Evolutionary conservation across 257 asterid species (phyloP).

Genomic region (Plantago ovata): DNA sequence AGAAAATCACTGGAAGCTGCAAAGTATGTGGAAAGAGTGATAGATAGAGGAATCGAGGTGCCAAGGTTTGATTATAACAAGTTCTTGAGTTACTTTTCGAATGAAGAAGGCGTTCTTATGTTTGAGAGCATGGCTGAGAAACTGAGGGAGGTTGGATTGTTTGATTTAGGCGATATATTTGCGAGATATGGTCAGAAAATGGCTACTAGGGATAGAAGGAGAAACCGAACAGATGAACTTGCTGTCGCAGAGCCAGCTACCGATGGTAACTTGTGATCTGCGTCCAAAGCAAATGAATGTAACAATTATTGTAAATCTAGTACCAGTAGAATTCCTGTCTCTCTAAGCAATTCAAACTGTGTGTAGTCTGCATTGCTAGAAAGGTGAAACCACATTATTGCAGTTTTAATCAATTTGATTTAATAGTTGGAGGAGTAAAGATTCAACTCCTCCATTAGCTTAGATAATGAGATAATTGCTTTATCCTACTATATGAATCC

Average conservation of each 20-base stretch:
- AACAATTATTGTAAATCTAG: too few relatives aligned
- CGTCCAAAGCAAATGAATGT: too few relatives aligned
- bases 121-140: conserved; percentile 72
- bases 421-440: too few relatives aligned
- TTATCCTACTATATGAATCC: too few relatives aligned
- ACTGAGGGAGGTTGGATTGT: conserved; percentile 78
- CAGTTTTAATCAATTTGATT: too few relatives aligned
- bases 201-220: conserved; percentile 89
- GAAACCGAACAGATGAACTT: conserved; percentile 33
- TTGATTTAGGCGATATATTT: conserved; percentile 84
- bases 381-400: too few relatives aligned
- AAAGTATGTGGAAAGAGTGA: conserved; percentile 77
- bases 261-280: conserved; percentile 3
- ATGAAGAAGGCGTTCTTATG: conserved; percentile 81
- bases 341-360: too few relatives aligned
- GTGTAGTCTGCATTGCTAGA: too few relatives aligned
- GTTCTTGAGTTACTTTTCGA: conserved; percentile 77
- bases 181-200: conserved; percentile 74
- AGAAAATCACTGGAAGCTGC: conserved; percentile 66
- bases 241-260: conserved; percentile 5
- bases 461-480: too few relatives aligned
- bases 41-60: conserved; percentile 64
- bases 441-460: too few relatives aligned
- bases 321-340: too few relatives aligned
- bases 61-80: conserved; percentile 89